Evolutionary conservation across 495 filamentous ascomycete species (phyloP), one percentile per base, ranked within the genome.

Genomic region (Aspergillus nidulans): DNA sequence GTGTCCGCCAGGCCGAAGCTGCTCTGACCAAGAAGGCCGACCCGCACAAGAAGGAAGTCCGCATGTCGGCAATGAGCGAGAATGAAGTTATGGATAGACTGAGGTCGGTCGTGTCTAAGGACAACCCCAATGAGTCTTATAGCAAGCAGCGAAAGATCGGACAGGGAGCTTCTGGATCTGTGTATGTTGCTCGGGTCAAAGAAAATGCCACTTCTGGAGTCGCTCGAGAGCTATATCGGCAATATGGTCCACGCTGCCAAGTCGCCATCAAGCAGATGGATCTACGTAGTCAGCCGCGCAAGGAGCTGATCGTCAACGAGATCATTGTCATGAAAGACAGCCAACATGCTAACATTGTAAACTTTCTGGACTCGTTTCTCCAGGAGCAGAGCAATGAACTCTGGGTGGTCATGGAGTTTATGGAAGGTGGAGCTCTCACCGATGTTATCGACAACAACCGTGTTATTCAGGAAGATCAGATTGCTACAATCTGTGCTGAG

Each of bases 191-290:
- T 39, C 92, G 92, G 59, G 86, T 97, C 48, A 90, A 90, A 63
- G 85, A 91, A 55, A 77, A 77, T 58, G 83, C 90, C 25, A 76
- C 80, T 38, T 88, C 86, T 15, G 63, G 75, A 16, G 79, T 85
- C 57, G 86, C 89, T 20, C 75, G 78, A 46, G 79, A 87, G 52
- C 75, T 91, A 40, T 80, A 89, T 51, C 77, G 83, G 15, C 78
- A 80, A 55, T 83, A 90, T 61, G 88, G 88, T 24, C 76, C 79
- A 34, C 83, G 86, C 49, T 84, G 83, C 38, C 87, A 96, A 62
- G 94, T 98, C 38, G 94, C 95, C 18, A 97, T 98, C 68, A 98
- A 98, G 72, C 94, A 98, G 75, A 98, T 98, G 94, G 95, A 98
- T 75, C 79, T 98, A 49, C 89, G 91, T 7, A 92, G 95, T 69